Percentiles rank a stretch among this genome's conserved stretches.
Evolutionary conservation across 495 filamentous ascomycete genomes (phyloP).

Genomic region (Xanthoparmelia taractica): DNA sequence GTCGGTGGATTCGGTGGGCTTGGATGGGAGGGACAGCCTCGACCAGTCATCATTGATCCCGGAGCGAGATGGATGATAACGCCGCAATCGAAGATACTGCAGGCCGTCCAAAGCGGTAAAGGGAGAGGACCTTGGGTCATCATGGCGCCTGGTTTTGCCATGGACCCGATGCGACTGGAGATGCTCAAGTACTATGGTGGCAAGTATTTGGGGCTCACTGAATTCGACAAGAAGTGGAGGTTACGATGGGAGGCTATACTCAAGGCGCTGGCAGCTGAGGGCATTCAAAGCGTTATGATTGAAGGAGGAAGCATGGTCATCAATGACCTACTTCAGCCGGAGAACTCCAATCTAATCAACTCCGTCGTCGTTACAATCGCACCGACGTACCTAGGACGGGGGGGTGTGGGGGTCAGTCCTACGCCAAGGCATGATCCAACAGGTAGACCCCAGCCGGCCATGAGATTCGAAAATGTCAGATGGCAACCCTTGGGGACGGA

Average conservation of each 20-base stretch:
- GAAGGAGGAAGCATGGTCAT: constrained; percentile 78
- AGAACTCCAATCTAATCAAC: constrained; percentile 56
- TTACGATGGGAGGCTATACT: constrained; percentile 59
- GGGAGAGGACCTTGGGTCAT: constrained; percentile 69
- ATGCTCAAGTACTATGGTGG: constrained; percentile 45
- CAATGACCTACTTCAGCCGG: constrained; percentile 57
- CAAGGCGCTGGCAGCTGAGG: constrained; percentile 46
- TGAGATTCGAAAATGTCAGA: constrained; percentile 55
- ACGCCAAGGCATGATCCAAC: constrained; percentile 42
- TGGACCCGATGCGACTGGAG: constrained; percentile 39
- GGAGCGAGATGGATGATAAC: constrained; percentile 56
- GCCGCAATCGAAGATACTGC: constrained; percentile 52
- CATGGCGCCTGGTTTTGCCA: constrained; percentile 43
- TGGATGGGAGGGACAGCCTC: constrained; percentile 56
- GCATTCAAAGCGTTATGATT: constrained; percentile 75
- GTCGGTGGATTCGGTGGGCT: constrained; percentile 46
- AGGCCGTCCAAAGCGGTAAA: constrained; percentile 53
- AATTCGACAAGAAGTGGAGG: constrained; percentile 44
- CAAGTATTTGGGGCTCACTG: constrained; percentile 41
- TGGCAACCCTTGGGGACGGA: constrained; percentile 66
- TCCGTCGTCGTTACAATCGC: constrained; percentile 78
- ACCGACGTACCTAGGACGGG: constrained; percentile 71
- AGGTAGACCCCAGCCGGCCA: constrained; percentile 46
- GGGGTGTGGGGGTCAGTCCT: constrained; percentile 66
- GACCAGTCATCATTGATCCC: constrained; percentile 75